These are phyloP conservation scores for Exserohilum turcica DNA, from an alignment of 2,329 filamentous ascomycete genomes.

Conservation along the genomic window DNA sequence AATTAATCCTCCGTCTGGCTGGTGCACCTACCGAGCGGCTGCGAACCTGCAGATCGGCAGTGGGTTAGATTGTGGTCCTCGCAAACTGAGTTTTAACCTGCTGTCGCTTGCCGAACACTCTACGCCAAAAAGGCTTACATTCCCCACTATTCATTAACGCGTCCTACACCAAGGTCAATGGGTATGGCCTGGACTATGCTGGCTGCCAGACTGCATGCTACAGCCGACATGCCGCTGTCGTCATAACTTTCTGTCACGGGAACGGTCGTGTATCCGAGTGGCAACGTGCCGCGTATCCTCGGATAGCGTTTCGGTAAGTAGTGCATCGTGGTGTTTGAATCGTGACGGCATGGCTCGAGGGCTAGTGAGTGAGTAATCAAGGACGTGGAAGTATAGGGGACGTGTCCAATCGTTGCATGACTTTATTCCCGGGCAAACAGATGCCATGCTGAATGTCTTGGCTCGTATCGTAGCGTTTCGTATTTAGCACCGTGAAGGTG, in stretches of 20 bases:
- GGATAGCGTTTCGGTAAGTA: background rate
- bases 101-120: background rate
- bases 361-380: background rate
- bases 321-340: background rate
- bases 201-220: too few relatives aligned
- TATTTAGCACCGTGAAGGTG: background rate
- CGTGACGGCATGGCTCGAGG: background rate
- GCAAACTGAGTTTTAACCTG: background rate
- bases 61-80: background rate
- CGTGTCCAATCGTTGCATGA: background rate
- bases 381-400: background rate
- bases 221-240: background rate
- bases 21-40: background rate
- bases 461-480: background rate
- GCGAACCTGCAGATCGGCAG: background rate
- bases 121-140: background rate
- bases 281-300: background rate
- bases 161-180: background rate
- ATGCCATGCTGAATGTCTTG: background rate
- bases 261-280: background rate
- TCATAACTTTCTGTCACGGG: background rate
- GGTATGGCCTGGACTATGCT: background rate
- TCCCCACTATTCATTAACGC: constrained; percentile 8
- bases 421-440: background rate
- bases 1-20: background rate